Conservation (phyloP, 164 flowering plant species). For the Amborella trichopoda region DNA sequence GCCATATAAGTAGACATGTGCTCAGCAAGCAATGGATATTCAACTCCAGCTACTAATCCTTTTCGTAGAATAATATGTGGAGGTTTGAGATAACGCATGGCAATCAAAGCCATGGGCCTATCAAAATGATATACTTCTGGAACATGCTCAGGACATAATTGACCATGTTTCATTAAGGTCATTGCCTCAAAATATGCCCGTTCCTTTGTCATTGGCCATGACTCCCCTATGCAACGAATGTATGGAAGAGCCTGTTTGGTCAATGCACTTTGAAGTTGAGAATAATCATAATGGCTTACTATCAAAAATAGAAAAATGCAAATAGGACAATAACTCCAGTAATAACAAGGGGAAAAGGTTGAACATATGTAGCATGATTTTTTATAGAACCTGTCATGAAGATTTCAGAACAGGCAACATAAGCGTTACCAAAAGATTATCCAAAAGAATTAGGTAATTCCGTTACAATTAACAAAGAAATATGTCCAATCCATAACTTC, state of each 20-base stretch:
- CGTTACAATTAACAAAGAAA: no score
- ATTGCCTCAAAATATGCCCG: constrained; percentile 87
- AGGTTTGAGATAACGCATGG: constrained; percentile 89
- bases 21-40: constrained; percentile 80
- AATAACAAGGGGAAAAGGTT: neutral
- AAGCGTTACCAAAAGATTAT: no score
- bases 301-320: neutral
- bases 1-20: constrained; percentile 85
- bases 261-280: neutral
- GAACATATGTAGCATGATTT: neutral
- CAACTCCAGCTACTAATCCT: constrained; percentile 81
- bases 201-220: constrained; percentile 95
- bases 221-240: constrained; percentile 87
- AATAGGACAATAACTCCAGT: neutral
- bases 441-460: no score
- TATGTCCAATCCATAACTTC: no score
- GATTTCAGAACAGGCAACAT: neutral
- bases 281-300: neutral
- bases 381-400: neutral
- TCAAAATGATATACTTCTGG: constrained; percentile 96
- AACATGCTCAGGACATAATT: constrained; percentile 68
- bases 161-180: constrained; percentile 56
- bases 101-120: constrained; percentile 75
- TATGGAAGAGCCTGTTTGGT: constrained; percentile 80
- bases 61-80: constrained; percentile 91